A percentile compares a stretch with the other conserved stretches of the same genome.
phyloP scores from a whole-genome alignment of 768 basidiomycete species.

The Macrolepiota fuliginosa region DNA sequence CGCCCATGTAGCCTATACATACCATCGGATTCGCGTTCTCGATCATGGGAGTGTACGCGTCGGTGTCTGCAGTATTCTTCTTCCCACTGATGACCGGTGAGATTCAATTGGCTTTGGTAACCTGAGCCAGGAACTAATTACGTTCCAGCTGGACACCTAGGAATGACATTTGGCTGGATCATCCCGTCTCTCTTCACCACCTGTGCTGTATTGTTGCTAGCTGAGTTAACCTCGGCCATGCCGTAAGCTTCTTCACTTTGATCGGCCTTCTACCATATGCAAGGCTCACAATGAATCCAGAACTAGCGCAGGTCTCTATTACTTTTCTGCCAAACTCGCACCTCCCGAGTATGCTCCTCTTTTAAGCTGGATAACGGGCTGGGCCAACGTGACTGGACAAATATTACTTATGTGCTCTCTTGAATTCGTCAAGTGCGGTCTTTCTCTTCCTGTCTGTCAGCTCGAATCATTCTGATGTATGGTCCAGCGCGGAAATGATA shows the following conservation, averaged over 20 bases:
- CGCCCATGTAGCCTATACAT: conserved; percentile 38
- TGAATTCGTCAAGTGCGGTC: conserved; percentile 47
- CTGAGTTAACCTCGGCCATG: conserved; percentile 59
- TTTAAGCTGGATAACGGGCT: conserved; percentile 61
- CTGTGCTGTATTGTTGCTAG: conserved; percentile 52
- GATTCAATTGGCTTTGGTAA: not conserved
- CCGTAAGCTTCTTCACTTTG: conserved; percentile 38
- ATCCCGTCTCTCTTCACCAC: conserved; percentile 58
- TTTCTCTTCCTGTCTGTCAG: not conserved
- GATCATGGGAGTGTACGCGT: conserved; percentile 59
- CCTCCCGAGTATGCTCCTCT: conserved; percentile 58
- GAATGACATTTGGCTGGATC: conserved; percentile 63
- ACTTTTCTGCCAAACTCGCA: conserved; percentile 74
- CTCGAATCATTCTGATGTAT: not conserved
- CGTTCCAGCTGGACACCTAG: conserved; percentile 56
- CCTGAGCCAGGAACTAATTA: not conserved
- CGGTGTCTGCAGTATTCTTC: conserved; percentile 32
- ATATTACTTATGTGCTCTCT: conserved; percentile 52
- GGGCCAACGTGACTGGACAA: conserved; percentile 49
- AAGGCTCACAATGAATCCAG: conserved; percentile 27
- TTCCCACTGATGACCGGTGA: not conserved
- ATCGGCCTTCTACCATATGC: not conserved
- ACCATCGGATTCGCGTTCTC: conserved; percentile 56
- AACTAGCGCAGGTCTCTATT: conserved; percentile 77
- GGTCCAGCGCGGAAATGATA: conserved; percentile 54